Evolutionary conservation across 768 basidiomycete species (phyloP), one percentile per base, ranked within the genome.

Genomic region (Paxillus ammoniavirescens): DNA sequence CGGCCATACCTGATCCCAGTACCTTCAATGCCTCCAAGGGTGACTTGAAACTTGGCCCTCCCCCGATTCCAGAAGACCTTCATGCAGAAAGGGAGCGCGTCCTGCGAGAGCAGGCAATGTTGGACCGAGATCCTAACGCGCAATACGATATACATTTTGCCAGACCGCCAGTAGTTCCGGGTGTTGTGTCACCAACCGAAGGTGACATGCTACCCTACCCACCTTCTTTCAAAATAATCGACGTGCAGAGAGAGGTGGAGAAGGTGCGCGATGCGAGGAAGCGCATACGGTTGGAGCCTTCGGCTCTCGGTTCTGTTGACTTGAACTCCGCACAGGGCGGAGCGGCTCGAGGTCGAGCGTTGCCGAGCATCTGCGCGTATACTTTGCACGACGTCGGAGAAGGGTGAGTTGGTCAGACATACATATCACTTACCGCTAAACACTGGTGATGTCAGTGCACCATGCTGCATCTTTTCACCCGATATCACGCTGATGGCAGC

Each of bases 321-420:
- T 67, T 69, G 33, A 79, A 78, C 59, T 82, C 82, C 21, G 69
- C 82, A 31, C 89, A 87, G 68, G 83, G 78, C 8, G 72, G 74
- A 49, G 68, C 81, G 31, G 61, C 62, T 3, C 75, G 82, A 52
- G 78, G 85, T 2, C 78, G 84, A 13, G 88, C 87, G 41, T 72
- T 96, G 52, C 96, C 96, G 2, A 98, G 95, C 61, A 86, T 98
- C 50, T 97, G 96, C 61, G 86, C 92, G 6, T 98, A 97, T 65
- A 98, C 97, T 4, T 65, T 99, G 40, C 95, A 97, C 67, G 94
- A 98, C 63, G 84, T 90, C 2, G 86, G 87, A n/a, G 96, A 98
- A 74, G 91, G 93, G 96, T 97, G 65, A 63, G 87, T 58, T 31
- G 40, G 47, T 33, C 17, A 18, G 17, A 42, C 38, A 35, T 33